These are phyloP conservation scores for Xanthoconium stramineum DNA, from an alignment of 768 basidiomycete genomes.

Conservation along the genomic window DNA sequence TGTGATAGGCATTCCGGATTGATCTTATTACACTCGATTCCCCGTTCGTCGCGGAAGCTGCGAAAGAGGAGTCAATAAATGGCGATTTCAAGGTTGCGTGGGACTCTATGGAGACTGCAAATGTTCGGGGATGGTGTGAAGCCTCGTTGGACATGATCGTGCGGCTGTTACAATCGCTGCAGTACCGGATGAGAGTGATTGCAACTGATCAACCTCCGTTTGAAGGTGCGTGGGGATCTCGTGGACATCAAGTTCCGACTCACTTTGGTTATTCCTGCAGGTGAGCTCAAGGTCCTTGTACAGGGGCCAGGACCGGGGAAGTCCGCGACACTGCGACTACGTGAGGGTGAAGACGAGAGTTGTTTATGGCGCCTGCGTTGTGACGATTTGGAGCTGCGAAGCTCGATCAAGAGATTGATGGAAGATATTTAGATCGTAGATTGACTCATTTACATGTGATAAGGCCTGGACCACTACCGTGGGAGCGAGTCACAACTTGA, in stretches of 20 bases:
- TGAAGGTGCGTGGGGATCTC: conserved; percentile 41
- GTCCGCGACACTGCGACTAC: conserved; percentile 50
- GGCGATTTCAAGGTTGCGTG: conserved; percentile 57
- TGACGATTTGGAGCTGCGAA: conserved; percentile 41
- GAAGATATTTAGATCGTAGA: conserved; percentile 14
- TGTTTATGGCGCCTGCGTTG: conserved; percentile 72
- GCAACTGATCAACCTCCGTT: conserved; percentile 57
- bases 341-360: conserved; percentile 63
- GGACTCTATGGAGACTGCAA: conserved; percentile 46
- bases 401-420: conserved; percentile 43
- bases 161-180: conserved; percentile 49
- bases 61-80: conserved; percentile 13
- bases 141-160: conserved; percentile 51
- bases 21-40: conserved; percentile 78
- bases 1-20: conserved; percentile 31
- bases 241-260: not conserved
- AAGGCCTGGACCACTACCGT: not conserved
- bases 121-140: conserved; percentile 69
- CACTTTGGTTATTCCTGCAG: conserved; percentile 32
- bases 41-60: conserved; percentile 55
- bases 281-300: conserved; percentile 63
- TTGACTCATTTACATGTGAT: not conserved
- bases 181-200: conserved; percentile 46
- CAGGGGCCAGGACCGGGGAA: conserved; percentile 21
- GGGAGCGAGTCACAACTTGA: not conserved